These are phyloP conservation scores for Maudiozyma humilis DNA, from an alignment of 1,139 yeast species.

Conservation along the genomic window DNA sequence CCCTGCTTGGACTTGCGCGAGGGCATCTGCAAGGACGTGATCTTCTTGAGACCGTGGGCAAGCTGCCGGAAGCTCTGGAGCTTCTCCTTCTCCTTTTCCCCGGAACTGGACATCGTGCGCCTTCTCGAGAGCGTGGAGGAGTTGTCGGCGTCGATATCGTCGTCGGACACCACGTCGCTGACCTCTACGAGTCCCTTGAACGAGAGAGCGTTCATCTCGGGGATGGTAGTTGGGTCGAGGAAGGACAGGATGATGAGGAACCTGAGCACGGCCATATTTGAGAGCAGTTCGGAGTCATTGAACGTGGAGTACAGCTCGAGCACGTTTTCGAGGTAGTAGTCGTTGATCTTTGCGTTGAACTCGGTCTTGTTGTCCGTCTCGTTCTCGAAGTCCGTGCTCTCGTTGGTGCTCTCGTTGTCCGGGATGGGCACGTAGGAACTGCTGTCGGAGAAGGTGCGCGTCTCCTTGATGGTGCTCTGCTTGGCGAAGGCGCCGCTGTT, in stretches of 20 bases:
- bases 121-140: background rate
- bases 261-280: constrained; percentile 22
- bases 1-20: constrained; percentile 15
- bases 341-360: constrained; percentile 2
- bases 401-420: constrained; percentile 1
- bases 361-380: constrained; percentile 3
- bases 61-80: constrained; percentile 18
- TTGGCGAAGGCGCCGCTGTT: background rate
- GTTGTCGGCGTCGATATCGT: background rate
- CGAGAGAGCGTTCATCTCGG: constrained; percentile 20
- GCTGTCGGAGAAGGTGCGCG: background rate
- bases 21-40: constrained; percentile 16
- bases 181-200: constrained; percentile 22
- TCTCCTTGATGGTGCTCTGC: background rate
- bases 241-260: constrained; percentile 22
- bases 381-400: constrained; percentile 1
- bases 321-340: constrained; percentile 17
- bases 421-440: background rate
- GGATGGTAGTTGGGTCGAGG: constrained; percentile 23
- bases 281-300: constrained; percentile 22
- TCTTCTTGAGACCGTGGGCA: constrained; percentile 21
- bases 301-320: constrained; percentile 19
- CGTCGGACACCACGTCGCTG: constrained; percentile 2
- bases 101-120: background rate
- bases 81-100: constrained; percentile 13